These are phyloP conservation scores for Calonectria honghensis DNA, from an alignment of 2,329 filamentous ascomycete species.

Conservation along the genomic window DNA sequence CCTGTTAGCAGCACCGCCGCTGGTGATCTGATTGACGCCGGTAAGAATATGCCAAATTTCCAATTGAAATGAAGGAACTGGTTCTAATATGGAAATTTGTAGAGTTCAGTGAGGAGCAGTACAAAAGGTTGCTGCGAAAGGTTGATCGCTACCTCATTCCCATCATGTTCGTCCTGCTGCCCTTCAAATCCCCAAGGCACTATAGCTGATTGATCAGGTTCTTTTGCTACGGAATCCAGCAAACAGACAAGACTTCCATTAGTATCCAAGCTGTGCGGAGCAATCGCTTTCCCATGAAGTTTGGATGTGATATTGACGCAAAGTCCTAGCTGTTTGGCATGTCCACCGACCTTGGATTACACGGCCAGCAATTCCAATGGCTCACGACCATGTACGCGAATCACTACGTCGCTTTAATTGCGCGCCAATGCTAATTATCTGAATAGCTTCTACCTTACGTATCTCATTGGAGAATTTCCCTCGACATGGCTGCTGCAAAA, in stretches of 20 bases:
- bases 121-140: constrained; percentile 22
- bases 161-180: background rate
- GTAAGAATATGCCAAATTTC: background rate
- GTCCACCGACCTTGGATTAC: constrained; percentile 13
- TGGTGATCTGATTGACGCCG: constrained; percentile 4
- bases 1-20: background rate
- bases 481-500: constrained; percentile 23
- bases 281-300: no score
- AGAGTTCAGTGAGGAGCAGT: constrained; percentile 8
- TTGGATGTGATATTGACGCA: background rate
- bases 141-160: constrained; percentile 20
- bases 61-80: background rate
- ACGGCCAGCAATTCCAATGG: constrained; percentile 22
- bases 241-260: constrained; percentile 16
- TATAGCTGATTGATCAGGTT: background rate
- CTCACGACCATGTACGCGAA: constrained; percentile 14
- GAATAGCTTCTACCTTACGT: background rate
- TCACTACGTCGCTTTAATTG: background rate
- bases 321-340: background rate
- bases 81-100: background rate
- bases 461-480: constrained; percentile 3
- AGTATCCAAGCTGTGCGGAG: constrained; percentile 15
- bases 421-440: background rate
- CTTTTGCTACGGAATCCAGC: constrained; percentile 22
- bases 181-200: rapidly evolving